Percentiles rank a stretch among this genome's conserved stretches.
Conservation (phyloP, 495 filamentous ascomycete species). For the Xylaria sp. region DNA sequence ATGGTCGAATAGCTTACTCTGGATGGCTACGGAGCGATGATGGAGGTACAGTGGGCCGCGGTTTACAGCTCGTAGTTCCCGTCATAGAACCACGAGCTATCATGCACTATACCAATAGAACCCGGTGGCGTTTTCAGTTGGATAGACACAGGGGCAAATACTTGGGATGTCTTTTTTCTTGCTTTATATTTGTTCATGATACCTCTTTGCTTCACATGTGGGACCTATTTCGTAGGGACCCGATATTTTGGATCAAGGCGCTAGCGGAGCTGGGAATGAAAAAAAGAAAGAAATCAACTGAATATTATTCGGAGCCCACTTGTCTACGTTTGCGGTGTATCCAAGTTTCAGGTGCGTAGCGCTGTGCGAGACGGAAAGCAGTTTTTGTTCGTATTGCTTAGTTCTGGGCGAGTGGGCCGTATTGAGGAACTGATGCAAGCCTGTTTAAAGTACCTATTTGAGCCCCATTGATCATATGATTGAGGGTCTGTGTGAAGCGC, state of each 20-base stretch:
- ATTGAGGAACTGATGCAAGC: not conserved
- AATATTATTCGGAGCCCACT: not conserved
- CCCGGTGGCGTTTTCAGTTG: slow-evolving; percentile 19
- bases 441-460: not conserved
- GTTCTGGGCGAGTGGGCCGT: slow-evolving; percentile 13
- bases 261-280: not conserved
- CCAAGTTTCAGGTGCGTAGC: not conserved
- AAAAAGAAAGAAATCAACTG: not conserved
- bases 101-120: not conserved
- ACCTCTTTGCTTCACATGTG: slow-evolving; percentile 27
- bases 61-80: slow-evolving; percentile 45
- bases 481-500: not conserved
- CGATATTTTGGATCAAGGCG: slow-evolving; percentile 4
- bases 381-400: slow-evolving; percentile 16
- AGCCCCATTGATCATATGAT: not conserved
- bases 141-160: not conserved
- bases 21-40: slow-evolving; percentile 56
- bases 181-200: slow-evolving; percentile 28
- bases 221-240: not conserved
- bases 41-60: slow-evolving; percentile 57
- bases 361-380: not conserved
- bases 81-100: not conserved
- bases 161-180: not conserved
- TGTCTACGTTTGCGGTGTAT: not conserved
- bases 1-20: slow-evolving; percentile 37